These are phyloP conservation scores for Friedmanniomyces endolithicus DNA, from an alignment of 495 filamentous ascomycete genomes.

Conservation along the genomic window DNA sequence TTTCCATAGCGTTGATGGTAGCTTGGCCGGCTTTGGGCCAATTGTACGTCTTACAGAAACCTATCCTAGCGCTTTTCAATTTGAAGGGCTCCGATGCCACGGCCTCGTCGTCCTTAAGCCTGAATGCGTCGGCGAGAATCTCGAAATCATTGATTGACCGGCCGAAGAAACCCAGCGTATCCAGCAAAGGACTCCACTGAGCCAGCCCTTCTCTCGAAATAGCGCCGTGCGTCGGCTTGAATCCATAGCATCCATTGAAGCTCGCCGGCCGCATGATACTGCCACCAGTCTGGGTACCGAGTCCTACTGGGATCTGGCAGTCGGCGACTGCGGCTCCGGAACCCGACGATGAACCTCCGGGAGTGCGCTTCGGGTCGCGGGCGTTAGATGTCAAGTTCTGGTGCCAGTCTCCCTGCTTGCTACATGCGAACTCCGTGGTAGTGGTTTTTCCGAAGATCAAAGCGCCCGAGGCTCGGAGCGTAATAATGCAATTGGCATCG, in stretches of 20 bases:
- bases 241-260: constrained; percentile 41
- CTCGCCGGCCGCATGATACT: constrained; percentile 38
- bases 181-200: constrained; percentile 36
- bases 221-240: constrained; percentile 46
- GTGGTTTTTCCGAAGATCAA: constrained; percentile 40
- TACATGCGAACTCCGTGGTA: constrained; percentile 42
- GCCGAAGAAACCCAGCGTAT: constrained; percentile 43
- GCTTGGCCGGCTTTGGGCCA: constrained; percentile 40
- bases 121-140: constrained; percentile 37
- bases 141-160: constrained; percentile 40
- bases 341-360: constrained; percentile 43
- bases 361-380: constrained; percentile 36
- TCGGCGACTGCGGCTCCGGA: constrained; percentile 42
- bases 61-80: constrained; percentile 36
- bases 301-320: constrained; percentile 36
- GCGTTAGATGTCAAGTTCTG: constrained; percentile 34
- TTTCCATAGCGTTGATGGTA: constrained; percentile 33
- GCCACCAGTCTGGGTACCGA: constrained; percentile 43
- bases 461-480: constrained; percentile 37
- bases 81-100: constrained; percentile 21
- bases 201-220: constrained; percentile 43
- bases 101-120: constrained; percentile 35
- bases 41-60: constrained; percentile 35
- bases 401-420: constrained; percentile 23
- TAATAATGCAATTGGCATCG: constrained; percentile 36